These are phyloP conservation scores for Nicotiana tabacum DNA, from an alignment of 257 asterid species.

Conservation along the genomic window DNA sequence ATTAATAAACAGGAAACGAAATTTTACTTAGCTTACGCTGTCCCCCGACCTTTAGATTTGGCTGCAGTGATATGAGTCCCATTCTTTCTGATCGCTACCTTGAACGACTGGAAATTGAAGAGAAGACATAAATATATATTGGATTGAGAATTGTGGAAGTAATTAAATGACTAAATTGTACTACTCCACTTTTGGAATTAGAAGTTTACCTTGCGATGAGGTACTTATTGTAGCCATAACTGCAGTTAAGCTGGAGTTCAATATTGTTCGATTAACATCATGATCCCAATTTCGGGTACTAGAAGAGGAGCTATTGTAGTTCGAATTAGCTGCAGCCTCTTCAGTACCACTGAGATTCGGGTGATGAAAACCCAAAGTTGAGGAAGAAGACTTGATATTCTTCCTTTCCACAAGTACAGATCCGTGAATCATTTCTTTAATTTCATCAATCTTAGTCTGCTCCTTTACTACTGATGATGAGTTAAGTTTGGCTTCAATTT, in stretches of 20 bases:
- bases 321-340: not conserved
- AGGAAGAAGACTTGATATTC: slow-evolving; percentile 19
- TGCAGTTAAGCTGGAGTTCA: slow-evolving; percentile 32
- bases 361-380: slow-evolving; percentile 35
- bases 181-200: not conserved
- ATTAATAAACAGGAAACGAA: not conserved
- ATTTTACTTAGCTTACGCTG: not conserved
- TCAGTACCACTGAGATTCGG: slow-evolving; percentile 24
- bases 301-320: not conserved
- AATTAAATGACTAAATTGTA: not conserved
- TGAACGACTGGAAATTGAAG: not conserved
- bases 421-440: slow-evolving; percentile 29
- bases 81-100: not conserved
- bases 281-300: slow-evolving; percentile 40
- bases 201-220: slow-evolving; percentile 45
- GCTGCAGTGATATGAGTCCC: not conserved
- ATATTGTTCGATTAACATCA: slow-evolving; percentile 16
- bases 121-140: not conserved
- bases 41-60: not conserved
- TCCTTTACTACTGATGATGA: not conserved
- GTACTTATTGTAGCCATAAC: slow-evolving; percentile 40
- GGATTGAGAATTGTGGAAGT: not conserved
- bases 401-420: slow-evolving; percentile 25
- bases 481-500: slow-evolving; percentile 12
- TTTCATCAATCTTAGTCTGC: not conserved